Base-by-base conservation (phyloP, 2,329 filamentous ascomycete species). In the Fusarium succisae region DNA sequence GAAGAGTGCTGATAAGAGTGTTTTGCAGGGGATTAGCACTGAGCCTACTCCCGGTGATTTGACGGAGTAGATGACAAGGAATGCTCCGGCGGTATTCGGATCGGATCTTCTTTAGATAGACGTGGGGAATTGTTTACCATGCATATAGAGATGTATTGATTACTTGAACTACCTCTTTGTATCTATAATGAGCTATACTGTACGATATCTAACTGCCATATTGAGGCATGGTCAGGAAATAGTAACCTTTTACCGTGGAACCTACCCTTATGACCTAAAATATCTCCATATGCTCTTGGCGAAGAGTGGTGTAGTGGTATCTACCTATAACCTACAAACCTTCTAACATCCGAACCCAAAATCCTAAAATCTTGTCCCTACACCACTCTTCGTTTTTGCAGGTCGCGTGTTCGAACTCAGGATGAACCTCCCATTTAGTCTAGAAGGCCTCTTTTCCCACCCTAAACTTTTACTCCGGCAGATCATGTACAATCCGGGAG, bases 51-150 rank as follows among this genome's bases (percentile, higher is more conserved):
- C 58, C 2, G 58, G 58, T 20, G 58, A 61, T 26, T 41, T 61
- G 20, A 44, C 30, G 2, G 48, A 56, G 38, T 61, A 61, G 28
- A 12, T 15, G 10, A 20, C 17, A 12, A 12, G 4, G 15, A 8
- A 24, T 51, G 8, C 6, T 14, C 10, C 1, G 8, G 22, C 26
- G 48, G n/a, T 12, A 12, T 26, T 20, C 8, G 17, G 15, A 24
- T 14, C 4, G 1, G 14, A 7, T 13, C 3, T 10, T 17, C 0
- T 26, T 12, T 7, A 3, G 8, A 18, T 9, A 54, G 35, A 14
- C 6, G 0, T 3, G 24, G 24, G 1, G 6, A 18, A n/a, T 41
- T n/a, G 2, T 17, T 22, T 17, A 0, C 14, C 10, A 28, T 7
- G 11, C 24, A 28, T n/a, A 55, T 39, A 41, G 51, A 55, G 2